These are phyloP conservation scores for Stenogyne calaminthoides DNA, from an alignment of 305 asterid genomes.

Conservation along the genomic window DNA sequence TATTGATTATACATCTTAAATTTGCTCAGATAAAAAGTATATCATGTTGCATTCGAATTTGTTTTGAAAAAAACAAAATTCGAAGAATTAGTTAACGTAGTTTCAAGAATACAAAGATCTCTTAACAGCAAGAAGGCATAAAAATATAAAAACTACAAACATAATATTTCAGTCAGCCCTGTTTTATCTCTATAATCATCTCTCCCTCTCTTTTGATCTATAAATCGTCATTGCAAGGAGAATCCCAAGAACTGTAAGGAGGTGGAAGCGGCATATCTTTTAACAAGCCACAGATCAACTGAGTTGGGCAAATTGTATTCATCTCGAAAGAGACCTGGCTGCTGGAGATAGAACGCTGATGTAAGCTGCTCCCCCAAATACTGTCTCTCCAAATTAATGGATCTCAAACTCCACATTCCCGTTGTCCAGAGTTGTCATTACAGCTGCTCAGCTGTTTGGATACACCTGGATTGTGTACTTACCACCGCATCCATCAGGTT, in stretches of 20 bases:
- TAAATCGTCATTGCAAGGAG: neutral
- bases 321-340: constrained; percentile 34
- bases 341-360: constrained; percentile 37
- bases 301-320: constrained; percentile 36
- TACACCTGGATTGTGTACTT: constrained; percentile 43
- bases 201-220: neutral
- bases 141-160: neutral
- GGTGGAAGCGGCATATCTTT: constrained; percentile 30
- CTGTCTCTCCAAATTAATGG: constrained; percentile 33
- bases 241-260: constrained; percentile 26
- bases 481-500: constrained; percentile 42
- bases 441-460: constrained; percentile 42
- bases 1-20: no score
- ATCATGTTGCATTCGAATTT: neutral
- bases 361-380: constrained; percentile 45
- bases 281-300: constrained; percentile 37
- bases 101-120: neutral
- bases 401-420: constrained; percentile 45
- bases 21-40: neutral
- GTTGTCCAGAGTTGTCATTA: constrained; percentile 43
- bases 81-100: neutral
- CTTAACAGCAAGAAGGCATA: neutral
- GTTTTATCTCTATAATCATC: neutral
- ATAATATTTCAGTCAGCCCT: neutral
- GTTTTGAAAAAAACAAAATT: neutral